Evolutionary conservation across 768 basidiomycete genomes (phyloP), one percentile per base, ranked within the genome.

Genomic region (Porphyrellus cyaneotinctus): DNA sequence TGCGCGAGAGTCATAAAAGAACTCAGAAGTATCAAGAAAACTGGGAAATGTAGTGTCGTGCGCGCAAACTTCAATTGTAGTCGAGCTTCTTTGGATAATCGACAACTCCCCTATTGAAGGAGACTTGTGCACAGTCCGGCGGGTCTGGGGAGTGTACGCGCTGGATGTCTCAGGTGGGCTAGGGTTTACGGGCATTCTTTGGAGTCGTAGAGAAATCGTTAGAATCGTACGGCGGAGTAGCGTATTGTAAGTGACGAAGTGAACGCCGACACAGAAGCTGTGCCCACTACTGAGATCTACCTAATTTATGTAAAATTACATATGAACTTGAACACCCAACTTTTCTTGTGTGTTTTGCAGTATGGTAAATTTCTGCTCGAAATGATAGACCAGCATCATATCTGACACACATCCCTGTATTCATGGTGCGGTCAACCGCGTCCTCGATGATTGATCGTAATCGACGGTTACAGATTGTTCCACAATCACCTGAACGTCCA

Each of bases 1-100:
- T 55, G 88, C 88, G 64, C 79, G 82, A 18, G 82, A 58, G 66
- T 91, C 88, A 60, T 90, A 91, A 58, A 84, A 81, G 47, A 78
- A 75, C 57, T 81, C 80, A 0, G 86, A 70, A 6, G 75, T 70
- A 42, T 79, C 81, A 46, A 77, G 72, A 32, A 84, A 75, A 13
- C 74, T 67, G 3, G 78, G 71, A 36, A 66, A 68, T 18, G 65
- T 51, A 15, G 62, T 45, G 13, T 84, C 84, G 36, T 80, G 78
- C 53, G 83, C 78, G 61, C 87, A 85, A 26, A 88, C 80, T 54
- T 90, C 84, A 10, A 86, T 68, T 15, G 86, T 81, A 2, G 82
- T 82, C 4, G 80, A 70, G 35, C 83, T 78, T 53, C 61, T 78
- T 61, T 60, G 78, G 70, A 64, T 73, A 14, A 69, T 47, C 11